phyloP scores from a whole-genome alignment of 345 rosid species.

The Erucastrum elatum region DNA sequence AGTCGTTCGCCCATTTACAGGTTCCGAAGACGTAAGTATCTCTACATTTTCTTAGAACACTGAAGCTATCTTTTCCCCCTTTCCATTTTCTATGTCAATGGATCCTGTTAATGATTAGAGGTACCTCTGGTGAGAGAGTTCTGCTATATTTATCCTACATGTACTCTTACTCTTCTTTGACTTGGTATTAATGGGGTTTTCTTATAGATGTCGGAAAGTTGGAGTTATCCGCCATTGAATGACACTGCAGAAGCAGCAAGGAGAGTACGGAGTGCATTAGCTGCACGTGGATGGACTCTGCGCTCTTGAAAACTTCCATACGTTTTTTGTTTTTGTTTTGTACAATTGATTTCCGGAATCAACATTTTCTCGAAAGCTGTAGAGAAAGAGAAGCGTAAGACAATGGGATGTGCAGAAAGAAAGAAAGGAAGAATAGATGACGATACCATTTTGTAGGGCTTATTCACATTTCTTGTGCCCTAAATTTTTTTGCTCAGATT shows the following conservation, averaged over 20 bases:
- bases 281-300: slow-evolving; percentile 81
- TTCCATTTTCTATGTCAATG: not conserved
- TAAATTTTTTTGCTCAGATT: slow-evolving; percentile 22
- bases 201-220: slow-evolving; percentile 75
- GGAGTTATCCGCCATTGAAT: slow-evolving; percentile 94
- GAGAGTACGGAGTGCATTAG: slow-evolving; percentile 62
- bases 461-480: slow-evolving; percentile 3
- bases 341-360: slow-evolving; percentile 14
- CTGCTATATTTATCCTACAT: not conserved
- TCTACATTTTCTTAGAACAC: not conserved
- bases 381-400: slow-evolving; percentile 13
- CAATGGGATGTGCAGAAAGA: slow-evolving; percentile 16
- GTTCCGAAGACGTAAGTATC: slow-evolving; percentile 89
- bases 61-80: not conserved
- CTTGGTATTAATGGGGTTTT: slow-evolving; percentile 24
- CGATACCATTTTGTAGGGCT: not conserved
- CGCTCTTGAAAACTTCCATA: slow-evolving; percentile 46
- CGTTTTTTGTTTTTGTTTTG: slow-evolving; percentile 8
- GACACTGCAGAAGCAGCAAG: slow-evolving; percentile 89
- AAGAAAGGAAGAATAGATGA: not conserved
- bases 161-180: not conserved
- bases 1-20: slow-evolving; percentile 74
- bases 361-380: slow-evolving; percentile 13
- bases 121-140: not conserved
- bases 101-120: not conserved